Percentiles rank a stretch among this genome's conserved stretches.
Conservation (phyloP, 176 grass and related monocot genomes). For the Eleusine coracana region DNA sequence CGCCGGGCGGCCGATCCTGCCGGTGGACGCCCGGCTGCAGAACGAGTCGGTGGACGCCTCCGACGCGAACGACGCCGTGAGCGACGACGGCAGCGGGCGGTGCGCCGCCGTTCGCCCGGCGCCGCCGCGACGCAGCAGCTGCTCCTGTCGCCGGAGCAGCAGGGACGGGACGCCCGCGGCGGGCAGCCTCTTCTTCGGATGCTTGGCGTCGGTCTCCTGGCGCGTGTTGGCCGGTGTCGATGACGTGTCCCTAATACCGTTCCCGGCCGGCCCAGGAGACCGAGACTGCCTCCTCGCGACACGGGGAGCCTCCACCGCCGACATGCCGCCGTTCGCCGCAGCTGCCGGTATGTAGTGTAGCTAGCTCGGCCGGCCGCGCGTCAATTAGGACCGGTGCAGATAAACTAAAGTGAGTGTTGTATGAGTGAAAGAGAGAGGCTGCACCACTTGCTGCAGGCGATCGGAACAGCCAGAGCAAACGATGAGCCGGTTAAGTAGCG, state of each 20-base stretch:
- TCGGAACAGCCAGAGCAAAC: background rate
- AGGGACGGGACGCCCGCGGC: conserved; percentile 34
- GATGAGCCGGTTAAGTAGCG: conserved; percentile 8
- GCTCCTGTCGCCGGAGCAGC: conserved; percentile 52
- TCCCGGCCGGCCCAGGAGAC: conserved; percentile 15
- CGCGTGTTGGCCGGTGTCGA: background rate
- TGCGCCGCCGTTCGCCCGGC: conserved; percentile 4
- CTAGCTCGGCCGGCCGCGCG: background rate
- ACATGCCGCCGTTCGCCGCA: conserved; percentile 26
- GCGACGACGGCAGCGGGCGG: conserved; percentile 50
- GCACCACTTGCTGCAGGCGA: background rate
- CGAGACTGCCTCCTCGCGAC: conserved; percentile 32
- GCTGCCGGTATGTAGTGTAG: too few relatives aligned
- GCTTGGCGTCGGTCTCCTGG: background rate
- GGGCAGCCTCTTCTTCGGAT: conserved; percentile 11
- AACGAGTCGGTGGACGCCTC: conserved; percentile 88
- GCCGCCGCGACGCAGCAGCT: conserved; percentile 47
- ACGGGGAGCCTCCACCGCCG: conserved; percentile 25
- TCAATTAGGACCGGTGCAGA: too few relatives aligned
- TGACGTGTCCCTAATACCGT: background rate
- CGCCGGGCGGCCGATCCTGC: conserved; percentile 61
- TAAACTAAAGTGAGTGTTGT: background rate
- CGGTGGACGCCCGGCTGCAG: conserved; percentile 84
- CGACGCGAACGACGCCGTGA: conserved; percentile 84
- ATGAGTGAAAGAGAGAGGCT: conserved; percentile 1